Conservation (phyloP, 2,329 filamentous ascomycete genomes). For the Cryphonectria carpinicola region DNA sequence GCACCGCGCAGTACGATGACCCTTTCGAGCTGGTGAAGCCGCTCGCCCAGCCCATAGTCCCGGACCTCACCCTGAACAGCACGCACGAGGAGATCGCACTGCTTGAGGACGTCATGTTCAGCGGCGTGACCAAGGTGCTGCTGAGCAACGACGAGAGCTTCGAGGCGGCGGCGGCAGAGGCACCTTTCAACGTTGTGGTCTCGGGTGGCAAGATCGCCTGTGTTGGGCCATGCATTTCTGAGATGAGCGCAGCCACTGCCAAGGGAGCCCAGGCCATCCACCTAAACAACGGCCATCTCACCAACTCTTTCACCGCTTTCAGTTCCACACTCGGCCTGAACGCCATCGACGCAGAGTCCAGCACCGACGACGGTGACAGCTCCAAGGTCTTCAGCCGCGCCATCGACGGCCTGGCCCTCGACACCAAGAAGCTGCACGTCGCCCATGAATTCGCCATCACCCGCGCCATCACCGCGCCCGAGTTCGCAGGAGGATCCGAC, state of each 20-base stretch:
- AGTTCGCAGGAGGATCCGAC: constrained; percentile 40
- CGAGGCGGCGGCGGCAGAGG: constrained; percentile 25
- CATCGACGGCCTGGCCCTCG: constrained; percentile 58
- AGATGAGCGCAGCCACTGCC: constrained; percentile 44
- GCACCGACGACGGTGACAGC: constrained; percentile 56
- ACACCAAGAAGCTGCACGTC: constrained; percentile 58
- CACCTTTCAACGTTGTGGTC: constrained; percentile 54
- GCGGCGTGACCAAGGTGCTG: constrained; percentile 57
- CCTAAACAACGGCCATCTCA: constrained; percentile 64
- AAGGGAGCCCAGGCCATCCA: constrained; percentile 45
- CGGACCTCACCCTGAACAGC: constrained; percentile 45
- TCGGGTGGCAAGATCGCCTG: constrained; percentile 59
- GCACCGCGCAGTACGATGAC: constrained; percentile 58
- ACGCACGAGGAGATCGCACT: constrained; percentile 47
- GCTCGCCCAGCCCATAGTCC: constrained; percentile 41
- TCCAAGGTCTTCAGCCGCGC: constrained; percentile 58
- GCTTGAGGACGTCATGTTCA: constrained; percentile 54
- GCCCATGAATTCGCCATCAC: constrained; percentile 62
- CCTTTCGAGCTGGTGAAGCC: constrained; percentile 60
- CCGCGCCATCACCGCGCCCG: constrained; percentile 60
- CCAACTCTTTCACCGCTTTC: constrained; percentile 63
- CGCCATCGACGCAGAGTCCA: constrained; percentile 62
- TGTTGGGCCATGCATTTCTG: constrained; percentile 54
- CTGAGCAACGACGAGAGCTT: constrained; percentile 47
- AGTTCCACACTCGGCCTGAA: constrained; percentile 64